Evolutionary conservation across 2,329 filamentous ascomycete genomes (phyloP).

Genomic region (Lecanicillium sp.): DNA sequence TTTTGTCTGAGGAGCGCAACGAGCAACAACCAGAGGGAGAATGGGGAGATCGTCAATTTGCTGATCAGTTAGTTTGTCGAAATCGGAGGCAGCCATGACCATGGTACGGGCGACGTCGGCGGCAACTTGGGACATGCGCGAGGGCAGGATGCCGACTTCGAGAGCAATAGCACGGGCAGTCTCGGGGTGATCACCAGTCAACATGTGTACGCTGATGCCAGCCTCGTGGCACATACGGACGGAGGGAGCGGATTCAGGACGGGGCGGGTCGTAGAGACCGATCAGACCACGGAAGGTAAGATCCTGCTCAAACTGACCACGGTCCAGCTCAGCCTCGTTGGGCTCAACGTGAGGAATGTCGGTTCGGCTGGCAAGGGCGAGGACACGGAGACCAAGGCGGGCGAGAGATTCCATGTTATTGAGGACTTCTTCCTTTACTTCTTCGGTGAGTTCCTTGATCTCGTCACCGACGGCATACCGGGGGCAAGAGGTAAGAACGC

Average conservation of each 20-base stretch:
- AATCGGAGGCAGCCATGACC: slow-evolving; percentile 60
- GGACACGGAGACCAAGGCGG: slow-evolving; percentile 58
- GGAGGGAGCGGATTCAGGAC: slow-evolving; percentile 54
- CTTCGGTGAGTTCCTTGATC: slow-evolving; percentile 38
- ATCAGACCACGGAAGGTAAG: slow-evolving; percentile 61
- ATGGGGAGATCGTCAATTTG: slow-evolving; percentile 54
- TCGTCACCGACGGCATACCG: slow-evolving; percentile 36
- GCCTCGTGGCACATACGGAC: slow-evolving; percentile 51
- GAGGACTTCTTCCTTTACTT: slow-evolving; percentile 47
- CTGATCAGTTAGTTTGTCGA: slow-evolving; percentile 55
- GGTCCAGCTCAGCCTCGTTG: slow-evolving; percentile 35
- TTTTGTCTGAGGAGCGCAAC: slow-evolving; percentile 60
- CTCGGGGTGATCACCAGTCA: slow-evolving; percentile 61
- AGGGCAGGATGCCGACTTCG: slow-evolving; percentile 54
- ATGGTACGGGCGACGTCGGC: slow-evolving; percentile 49
- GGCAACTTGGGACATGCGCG: slow-evolving; percentile 39
- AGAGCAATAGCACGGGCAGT: slow-evolving; percentile 57
- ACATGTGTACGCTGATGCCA: slow-evolving; percentile 58
- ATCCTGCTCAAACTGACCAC: slow-evolving; percentile 49
- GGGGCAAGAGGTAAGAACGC: slow-evolving; percentile 56
- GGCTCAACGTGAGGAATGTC: slow-evolving; percentile 26
- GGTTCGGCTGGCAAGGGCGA: slow-evolving; percentile 51
- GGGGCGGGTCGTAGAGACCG: slow-evolving; percentile 66
- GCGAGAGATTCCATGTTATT: slow-evolving; percentile 62
- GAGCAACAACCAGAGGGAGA: slow-evolving; percentile 56